Evolutionary conservation across 2,329 filamentous ascomycete genomes (phyloP).

Genomic region (Elsinoe perseae): DNA sequence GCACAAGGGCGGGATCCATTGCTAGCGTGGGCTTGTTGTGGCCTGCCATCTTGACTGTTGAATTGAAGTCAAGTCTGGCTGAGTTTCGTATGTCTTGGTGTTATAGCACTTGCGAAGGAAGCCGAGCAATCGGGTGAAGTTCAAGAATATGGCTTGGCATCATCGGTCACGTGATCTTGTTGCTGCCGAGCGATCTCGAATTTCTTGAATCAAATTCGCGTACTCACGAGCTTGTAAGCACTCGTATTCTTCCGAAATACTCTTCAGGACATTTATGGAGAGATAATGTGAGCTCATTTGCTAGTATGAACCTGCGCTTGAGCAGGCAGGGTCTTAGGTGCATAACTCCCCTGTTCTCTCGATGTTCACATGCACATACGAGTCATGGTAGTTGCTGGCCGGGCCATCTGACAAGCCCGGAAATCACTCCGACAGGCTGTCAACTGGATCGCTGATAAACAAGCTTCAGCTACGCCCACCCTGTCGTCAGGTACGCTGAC

Average conservation of each 20-base stretch:
- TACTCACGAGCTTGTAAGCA: too few relatives aligned
- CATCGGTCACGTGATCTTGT: neutral
- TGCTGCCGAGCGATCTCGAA: too few relatives aligned
- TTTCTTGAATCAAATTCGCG: too few relatives aligned
- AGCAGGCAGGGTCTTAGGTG: too few relatives aligned
- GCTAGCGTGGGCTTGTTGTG: constrained; percentile 34
- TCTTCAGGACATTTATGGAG: too few relatives aligned
- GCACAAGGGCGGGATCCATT: constrained; percentile 49
- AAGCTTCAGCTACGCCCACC: neutral
- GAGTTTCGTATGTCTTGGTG: neutral
- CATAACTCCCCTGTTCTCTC: neutral
- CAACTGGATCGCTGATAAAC: neutral
- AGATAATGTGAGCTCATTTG: too few relatives aligned
- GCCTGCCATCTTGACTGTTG: constrained; percentile 28
- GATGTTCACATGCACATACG: neutral
- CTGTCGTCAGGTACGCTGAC: neutral
- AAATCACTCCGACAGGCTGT: neutral
- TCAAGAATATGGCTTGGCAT: neutral
- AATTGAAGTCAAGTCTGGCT: neutral
- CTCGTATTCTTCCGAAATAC: too few relatives aligned
- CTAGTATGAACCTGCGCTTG: too few relatives aligned
- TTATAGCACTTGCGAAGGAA: neutral
- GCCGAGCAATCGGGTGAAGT: neutral
- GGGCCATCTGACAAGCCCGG: neutral
- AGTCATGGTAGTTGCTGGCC: neutral